Base-by-base conservation (phyloP, 805 yeast genomes). In the Ogataea dorogensis region DNA sequence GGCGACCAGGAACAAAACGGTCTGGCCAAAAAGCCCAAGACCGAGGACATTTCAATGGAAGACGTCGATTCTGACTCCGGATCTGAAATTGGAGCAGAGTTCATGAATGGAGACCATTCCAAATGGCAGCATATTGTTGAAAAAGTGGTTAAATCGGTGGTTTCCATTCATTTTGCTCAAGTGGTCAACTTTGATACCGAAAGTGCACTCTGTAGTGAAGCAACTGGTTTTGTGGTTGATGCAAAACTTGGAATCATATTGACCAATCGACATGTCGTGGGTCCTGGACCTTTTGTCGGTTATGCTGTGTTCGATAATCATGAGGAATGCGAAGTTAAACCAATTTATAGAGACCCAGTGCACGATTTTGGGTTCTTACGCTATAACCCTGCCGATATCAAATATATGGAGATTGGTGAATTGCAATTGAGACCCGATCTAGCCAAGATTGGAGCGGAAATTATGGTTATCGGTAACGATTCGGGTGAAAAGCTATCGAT, bases 171-270 rank as follows among this genome's bases (percentile, higher is more conserved):
- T 59, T 88, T 89, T 54, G 73, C 93, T 8, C 93, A 84, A 58
- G 86, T 86, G n/a, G 76, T 81, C 3, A 78, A 81, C 44, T 89
- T 89, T 56, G 97, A 89, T 53, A 81, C 93, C 24, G 97, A 89
- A 49, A 63, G 78, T 2, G 81, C 95, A 1, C 60, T 81, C 28
- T 86, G 82, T 17, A 77, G 86, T 36, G 95, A 89, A 59, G 97
- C 96, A n/a, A 86, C 96, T 0, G 97, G 97, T 2, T 89, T 89
- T 59, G 87, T 89, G 5, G 96, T 89, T 8, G 97, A 89, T 58
- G 71, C 91, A 2, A 68, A 73, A 37, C 61, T 77, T 17, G 97
- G 97, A 11, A 75, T 88, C 41, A 87, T 89, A 43, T 69, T 89
- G 57, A 89, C 97, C 8, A 89, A 89, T 63, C 73, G 96, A 54